These are phyloP conservation scores for Debaryomyces udenii DNA, from an alignment of 1,139 yeast genomes.

Conservation along the genomic window DNA sequence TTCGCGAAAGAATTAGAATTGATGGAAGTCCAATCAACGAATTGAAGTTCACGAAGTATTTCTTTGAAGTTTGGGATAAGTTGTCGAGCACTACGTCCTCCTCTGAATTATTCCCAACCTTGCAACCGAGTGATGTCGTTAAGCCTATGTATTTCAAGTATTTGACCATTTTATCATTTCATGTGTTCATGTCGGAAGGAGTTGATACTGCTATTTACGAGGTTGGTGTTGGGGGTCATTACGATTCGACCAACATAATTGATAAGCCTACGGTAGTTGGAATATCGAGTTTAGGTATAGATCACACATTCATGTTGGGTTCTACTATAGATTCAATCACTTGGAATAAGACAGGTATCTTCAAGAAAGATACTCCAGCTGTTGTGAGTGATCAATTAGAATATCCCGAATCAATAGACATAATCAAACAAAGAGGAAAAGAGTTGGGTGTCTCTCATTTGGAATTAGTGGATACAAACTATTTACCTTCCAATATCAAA, in stretches of 20 bases:
- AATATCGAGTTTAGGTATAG: slow-evolving; percentile 85
- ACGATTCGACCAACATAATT: slow-evolving; percentile 90
- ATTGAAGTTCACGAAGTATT: slow-evolving; percentile 78
- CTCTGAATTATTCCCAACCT: slow-evolving; percentile 63
- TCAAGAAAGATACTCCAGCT: slow-evolving; percentile 69
- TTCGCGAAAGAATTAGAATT: slow-evolving; percentile 88
- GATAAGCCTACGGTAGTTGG: slow-evolving; percentile 84
- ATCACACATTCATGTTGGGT: slow-evolving; percentile 89
- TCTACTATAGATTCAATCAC: slow-evolving; percentile 86
- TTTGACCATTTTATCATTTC: slow-evolving; percentile 86
- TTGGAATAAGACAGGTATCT: slow-evolving; percentile 96
- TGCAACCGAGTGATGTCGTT: slow-evolving; percentile 60
- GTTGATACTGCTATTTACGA: slow-evolving; percentile 94
- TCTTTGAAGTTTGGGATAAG: slow-evolving; percentile 91
- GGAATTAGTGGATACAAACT: slow-evolving; percentile 47
- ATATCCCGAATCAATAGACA: slow-evolving; percentile 52
- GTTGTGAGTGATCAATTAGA: slow-evolving; percentile 62
- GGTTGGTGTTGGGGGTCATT: slow-evolving; percentile 98
- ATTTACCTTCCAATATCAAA: slow-evolving; percentile 35
- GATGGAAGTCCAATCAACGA: slow-evolving; percentile 85
- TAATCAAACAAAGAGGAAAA: slow-evolving; percentile 61
- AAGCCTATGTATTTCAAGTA: slow-evolving; percentile 95
- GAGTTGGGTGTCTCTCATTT: slow-evolving; percentile 60
- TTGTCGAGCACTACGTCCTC: slow-evolving; percentile 64
- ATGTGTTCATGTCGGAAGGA: slow-evolving; percentile 82